Conservation (phyloP, 495 filamentous ascomycete species). For the Letharia lupina region DNA sequence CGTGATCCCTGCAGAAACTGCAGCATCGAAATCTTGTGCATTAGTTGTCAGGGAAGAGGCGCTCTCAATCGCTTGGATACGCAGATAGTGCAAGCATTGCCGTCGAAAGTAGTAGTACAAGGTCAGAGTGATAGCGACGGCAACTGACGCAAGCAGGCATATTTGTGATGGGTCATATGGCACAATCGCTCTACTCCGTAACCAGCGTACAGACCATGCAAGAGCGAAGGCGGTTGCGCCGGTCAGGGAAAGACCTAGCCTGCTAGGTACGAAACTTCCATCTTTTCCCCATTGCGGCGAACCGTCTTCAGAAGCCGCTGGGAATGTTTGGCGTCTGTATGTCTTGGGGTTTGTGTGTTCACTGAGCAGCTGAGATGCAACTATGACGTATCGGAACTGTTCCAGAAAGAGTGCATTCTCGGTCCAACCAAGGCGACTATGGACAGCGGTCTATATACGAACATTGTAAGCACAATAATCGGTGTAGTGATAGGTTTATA, state of each 20-base stretch:
- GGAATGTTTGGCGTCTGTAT: conserved; percentile 41
- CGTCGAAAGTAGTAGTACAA: conserved; percentile 67
- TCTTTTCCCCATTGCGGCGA: conserved; percentile 6
- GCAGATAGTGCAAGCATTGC: conserved; percentile 76
- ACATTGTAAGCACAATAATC: conserved; percentile 18
- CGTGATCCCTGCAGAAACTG: conserved; percentile 67
- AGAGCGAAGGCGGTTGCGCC: conserved; percentile 55
- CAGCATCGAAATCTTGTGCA: conserved; percentile 76
- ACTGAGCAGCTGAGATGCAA: conserved; percentile 84
- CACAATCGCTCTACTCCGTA: conserved; percentile 32
- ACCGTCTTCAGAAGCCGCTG: conserved; percentile 35
- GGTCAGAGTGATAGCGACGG: conserved; percentile 46
- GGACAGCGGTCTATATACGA: conserved; percentile 40
- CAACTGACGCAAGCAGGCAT: conserved; percentile 39
- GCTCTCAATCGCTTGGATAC: conserved; percentile 65
- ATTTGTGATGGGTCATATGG: conserved; percentile 27
- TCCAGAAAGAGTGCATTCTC: conserved; percentile 87
- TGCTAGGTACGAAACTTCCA: conserved; percentile 26
- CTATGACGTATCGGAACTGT: conserved; percentile 90
- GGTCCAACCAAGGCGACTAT: conserved; percentile 67
- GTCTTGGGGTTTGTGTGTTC: conserved; percentile 47
- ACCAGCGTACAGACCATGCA: conserved; percentile 68
- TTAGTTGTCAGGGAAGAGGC: conserved; percentile 64
- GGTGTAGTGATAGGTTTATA: background rate
- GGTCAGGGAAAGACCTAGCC: conserved; percentile 43